phyloP scores from a whole-genome alignment of 1,139 yeast species.

The Blastobotrys elegans region DNA sequence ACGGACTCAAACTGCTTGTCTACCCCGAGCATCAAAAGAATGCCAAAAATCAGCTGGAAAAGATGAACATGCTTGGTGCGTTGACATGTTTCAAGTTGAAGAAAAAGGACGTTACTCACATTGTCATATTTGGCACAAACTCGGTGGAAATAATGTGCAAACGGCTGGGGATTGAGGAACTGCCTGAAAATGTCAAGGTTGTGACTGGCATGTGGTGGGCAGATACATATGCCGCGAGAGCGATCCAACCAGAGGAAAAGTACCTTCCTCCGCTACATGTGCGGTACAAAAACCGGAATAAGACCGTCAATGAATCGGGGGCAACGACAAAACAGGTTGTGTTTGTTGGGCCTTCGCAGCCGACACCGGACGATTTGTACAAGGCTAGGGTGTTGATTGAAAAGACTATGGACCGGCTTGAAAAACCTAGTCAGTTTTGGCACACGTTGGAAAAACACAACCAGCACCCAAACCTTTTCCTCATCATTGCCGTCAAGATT shows the following conservation, averaged over 20 bases:
- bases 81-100: neutral
- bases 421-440: neutral
- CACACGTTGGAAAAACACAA: neutral
- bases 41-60: neutral
- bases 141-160: neutral
- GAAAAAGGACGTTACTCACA: neutral
- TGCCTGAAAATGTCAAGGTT: neutral
- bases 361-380: neutral
- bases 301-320: neutral
- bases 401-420: neutral
- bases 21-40: neutral
- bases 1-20: neutral
- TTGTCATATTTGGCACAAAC: neutral
- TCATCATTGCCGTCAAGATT: neutral
- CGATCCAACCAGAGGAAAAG: neutral
- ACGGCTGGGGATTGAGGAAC: neutral
- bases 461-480: constrained; percentile 5
- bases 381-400: neutral
- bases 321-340: neutral
- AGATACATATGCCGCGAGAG: neutral
- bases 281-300: too few relatives aligned
- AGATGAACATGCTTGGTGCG: neutral
- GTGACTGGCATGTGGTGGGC: neutral
- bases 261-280: too few relatives aligned
- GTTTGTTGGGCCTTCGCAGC: neutral